These are phyloP conservation scores for Tarenaya hassleriana DNA, from an alignment of 345 rosid species.

Conservation along the genomic window DNA sequence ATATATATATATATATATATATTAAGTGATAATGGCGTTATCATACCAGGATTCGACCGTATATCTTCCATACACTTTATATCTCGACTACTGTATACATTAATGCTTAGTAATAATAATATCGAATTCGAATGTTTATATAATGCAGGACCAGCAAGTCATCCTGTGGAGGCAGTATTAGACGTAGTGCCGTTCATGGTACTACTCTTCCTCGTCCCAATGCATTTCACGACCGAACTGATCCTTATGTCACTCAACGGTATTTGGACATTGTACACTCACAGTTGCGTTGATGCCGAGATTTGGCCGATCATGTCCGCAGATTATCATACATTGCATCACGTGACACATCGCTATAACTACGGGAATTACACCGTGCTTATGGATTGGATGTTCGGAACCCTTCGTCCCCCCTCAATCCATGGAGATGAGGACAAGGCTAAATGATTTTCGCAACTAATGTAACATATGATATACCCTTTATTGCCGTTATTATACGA, in stretches of 20 bases:
- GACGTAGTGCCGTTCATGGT: slow-evolving; percentile 1
- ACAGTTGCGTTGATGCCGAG: slow-evolving; percentile 7
- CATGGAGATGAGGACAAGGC: not conserved
- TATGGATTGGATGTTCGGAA: slow-evolving; percentile 19
- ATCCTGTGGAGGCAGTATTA: slow-evolving; percentile 7
- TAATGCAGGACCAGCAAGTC: slow-evolving; percentile 13
- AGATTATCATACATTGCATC: slow-evolving; percentile 12
- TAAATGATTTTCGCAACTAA: no score
- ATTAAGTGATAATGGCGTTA: no score
- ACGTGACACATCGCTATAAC: slow-evolving; percentile 7
- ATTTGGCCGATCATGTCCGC: slow-evolving; percentile 13
- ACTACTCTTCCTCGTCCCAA: slow-evolving; percentile 1
- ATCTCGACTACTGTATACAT: no score
- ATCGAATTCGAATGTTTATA: not conserved
- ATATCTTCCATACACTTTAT: no score
- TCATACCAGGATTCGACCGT: no score
- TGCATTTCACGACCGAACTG: not conserved
- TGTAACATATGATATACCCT: no score
- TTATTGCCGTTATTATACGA: no score
- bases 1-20: no score
- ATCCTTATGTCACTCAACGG: not conserved
- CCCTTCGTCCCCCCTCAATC: slow-evolving; percentile 13
- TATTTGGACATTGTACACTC: not conserved
- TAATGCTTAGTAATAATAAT: no score
- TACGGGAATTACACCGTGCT: slow-evolving; percentile 12